Evolutionary conservation across 345 rosid species (phyloP).

Genomic region (Gossypium turneri): DNA sequence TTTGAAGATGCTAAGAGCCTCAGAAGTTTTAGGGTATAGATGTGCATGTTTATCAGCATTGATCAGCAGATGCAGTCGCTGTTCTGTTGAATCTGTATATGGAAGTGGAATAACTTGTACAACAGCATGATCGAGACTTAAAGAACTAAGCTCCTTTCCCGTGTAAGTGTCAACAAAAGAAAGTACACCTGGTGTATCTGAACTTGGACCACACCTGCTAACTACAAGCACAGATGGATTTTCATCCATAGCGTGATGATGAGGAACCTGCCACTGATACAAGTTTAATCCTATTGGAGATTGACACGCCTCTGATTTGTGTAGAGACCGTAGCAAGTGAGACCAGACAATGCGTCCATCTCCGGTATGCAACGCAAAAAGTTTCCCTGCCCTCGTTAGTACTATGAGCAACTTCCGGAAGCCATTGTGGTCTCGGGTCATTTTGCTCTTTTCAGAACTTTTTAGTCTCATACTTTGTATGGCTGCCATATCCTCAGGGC

Average conservation of each 20-base stretch:
- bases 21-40: slow-evolving; percentile 78
- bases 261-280: slow-evolving; percentile 95
- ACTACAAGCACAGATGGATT: slow-evolving; percentile 89
- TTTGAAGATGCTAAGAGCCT: slow-evolving; percentile 61
- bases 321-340: slow-evolving; percentile 53
- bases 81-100: slow-evolving; percentile 84
- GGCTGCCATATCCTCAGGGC: slow-evolving; percentile 82
- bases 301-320: slow-evolving; percentile 55
- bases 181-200: slow-evolving; percentile 59
- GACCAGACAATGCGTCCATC: slow-evolving; percentile 96
- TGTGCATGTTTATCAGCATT: slow-evolving; percentile 59
- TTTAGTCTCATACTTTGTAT: slow-evolving; percentile 82
- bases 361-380: slow-evolving; percentile 93
- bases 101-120: slow-evolving; percentile 83
- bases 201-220: slow-evolving; percentile 61
- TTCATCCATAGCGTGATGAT: slow-evolving; percentile 93
- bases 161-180: slow-evolving; percentile 85
- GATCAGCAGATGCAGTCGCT: slow-evolving; percentile 76
- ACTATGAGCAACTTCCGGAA: slow-evolving; percentile 86
- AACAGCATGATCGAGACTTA: slow-evolving; percentile 60
- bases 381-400: slow-evolving; percentile 78
- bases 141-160: slow-evolving; percentile 63
- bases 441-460: slow-evolving; percentile 87
- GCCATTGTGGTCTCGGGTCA: slow-evolving; percentile 98
- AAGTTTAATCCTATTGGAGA: slow-evolving; percentile 55